Conservation (phyloP, 495 filamentous ascomycete species). For the Penicillium paradoxum region DNA sequence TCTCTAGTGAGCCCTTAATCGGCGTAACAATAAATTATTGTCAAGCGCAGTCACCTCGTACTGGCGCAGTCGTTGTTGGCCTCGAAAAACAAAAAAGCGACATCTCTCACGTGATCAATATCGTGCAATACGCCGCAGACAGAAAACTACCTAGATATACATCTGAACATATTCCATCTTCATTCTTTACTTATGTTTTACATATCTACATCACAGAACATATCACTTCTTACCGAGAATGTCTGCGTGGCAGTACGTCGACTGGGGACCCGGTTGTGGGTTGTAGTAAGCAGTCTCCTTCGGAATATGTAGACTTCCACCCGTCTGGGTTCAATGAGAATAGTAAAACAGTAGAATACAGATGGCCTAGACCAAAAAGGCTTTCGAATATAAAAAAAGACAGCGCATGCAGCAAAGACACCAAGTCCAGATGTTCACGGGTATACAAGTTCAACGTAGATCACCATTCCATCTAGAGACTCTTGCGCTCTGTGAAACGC, state of each 20-base stretch:
- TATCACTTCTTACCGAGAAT: background rate
- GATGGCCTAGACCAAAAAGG: too few relatives aligned
- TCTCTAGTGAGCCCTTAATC: background rate
- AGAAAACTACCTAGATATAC: background rate
- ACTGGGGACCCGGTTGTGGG: background rate
- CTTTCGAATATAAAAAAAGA: too few relatives aligned
- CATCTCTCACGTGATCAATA: slow-evolving; percentile 7
- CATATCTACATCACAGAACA: background rate
- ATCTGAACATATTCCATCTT: background rate
- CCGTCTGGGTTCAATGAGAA: slow-evolving; percentile 7
- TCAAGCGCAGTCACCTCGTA: background rate
- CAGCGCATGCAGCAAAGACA: too few relatives aligned
- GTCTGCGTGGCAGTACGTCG: background rate
- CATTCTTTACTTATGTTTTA: background rate
- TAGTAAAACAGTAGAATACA: slow-evolving; percentile 16
- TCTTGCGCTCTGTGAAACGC: slow-evolving; percentile 28
- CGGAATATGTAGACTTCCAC: slow-evolving; percentile 1
- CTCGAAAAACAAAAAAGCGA: background rate
- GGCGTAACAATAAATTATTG: background rate
- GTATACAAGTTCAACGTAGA: slow-evolving; percentile 15
- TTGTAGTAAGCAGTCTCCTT: too few relatives aligned
- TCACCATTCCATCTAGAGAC: slow-evolving; percentile 17
- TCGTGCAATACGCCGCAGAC: background rate
- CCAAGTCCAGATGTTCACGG: slow-evolving; percentile 16
- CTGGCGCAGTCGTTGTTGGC: background rate